Evolutionary conservation across 1,284 basidiomycete genomes (phyloP), one percentile per base, ranked within the genome.

Genomic region (Tremellales sp.): DNA sequence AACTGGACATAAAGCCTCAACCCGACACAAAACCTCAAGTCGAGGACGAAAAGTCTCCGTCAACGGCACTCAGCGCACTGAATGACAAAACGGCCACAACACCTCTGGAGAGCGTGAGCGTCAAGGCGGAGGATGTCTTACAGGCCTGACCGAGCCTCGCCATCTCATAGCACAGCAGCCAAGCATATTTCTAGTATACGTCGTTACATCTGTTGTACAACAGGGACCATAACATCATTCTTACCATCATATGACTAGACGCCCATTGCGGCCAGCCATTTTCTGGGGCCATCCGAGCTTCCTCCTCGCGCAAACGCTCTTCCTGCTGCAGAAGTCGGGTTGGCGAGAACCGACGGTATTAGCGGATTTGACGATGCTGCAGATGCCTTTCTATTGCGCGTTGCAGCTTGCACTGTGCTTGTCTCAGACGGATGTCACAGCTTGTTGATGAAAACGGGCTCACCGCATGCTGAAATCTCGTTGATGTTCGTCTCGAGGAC

Each of bases 401-500:
- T 48, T 12, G 65, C 56, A 7, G 63, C 59, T 52, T 63, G 62
- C 8, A 67, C 70, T 72, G 51, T 17, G n/a, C n/a, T n/a, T n/a
- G 35, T 27, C 36, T 57, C 41, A 57, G 52, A 47, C 40, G 22
- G 19, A 13, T 15, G 37, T 4, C 12, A 22, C 15, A 21, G 12
- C 29, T 4, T 10, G 17, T 11, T 26, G 15, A 29, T 17, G n/a
- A 43, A 33, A 42, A 27, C 24, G 24, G 26, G 77, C 83, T 58
- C 62, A 88, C 89, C 83, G 60, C 84, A 82, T 50, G 75, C 75
- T 56, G 85, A 84, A 48, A 96, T 96, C 72, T 93, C 89, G 56
- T 88, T 87, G 46, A 96, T 87, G 68, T 94, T 96, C 5, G 96
- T 99, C 73, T 99, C 96, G n/a, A 98, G 78, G 2, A 99, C 96